Evolutionary conservation across 805 yeast species (phyloP), one percentile per base, ranked within the genome.

Genomic region (Kockiozyma suomiensis): DNA sequence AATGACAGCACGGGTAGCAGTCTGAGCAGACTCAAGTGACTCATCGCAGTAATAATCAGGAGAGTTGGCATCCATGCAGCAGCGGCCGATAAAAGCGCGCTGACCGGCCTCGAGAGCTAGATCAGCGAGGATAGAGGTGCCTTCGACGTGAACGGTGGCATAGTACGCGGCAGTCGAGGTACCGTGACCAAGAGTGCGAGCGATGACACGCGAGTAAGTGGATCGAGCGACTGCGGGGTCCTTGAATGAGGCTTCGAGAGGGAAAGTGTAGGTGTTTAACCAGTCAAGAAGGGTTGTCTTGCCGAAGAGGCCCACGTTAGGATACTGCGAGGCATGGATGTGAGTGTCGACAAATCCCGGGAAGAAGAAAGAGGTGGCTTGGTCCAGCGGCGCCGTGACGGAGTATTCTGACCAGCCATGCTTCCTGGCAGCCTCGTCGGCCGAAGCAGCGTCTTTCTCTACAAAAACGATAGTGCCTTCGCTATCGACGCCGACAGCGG

Each of bases 131-230:
- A 86, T 68, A 53, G 86, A 86, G 1, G 97, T 82, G 2, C 96
- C 85, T 5, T 81, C 82, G 0, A 85, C 77, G 70, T 93, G 96
- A 48, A 90, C 85, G 0, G 98, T 91, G 3, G 97, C 93, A 72
- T 85, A 94, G 75, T 94, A 94, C 0, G 96, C 81, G 0, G 96
- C 96, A 57, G 93, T 85, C 0, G 99, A 94, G 0, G 98, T 94
- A 21, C 99, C 99, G 70, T 85, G 79, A 2, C 72, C 69, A 64
- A 94, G 75, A 0, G 97, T 89, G 57, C 87, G 83, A 2, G 74
- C 68, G n/a, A 94, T 83, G 4, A 87, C 88, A 66, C 80, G 81
- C 13, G 79, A 66, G 72, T 93, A 94, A 1, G 92, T 85, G 5
- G 77, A 71, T 12, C 74, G 65, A 0, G 97, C 97, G 48, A 79